These are phyloP conservation scores for Kurtzmaniella fragi DNA, from an alignment of 805 yeast species.

Conservation along the genomic window DNA sequence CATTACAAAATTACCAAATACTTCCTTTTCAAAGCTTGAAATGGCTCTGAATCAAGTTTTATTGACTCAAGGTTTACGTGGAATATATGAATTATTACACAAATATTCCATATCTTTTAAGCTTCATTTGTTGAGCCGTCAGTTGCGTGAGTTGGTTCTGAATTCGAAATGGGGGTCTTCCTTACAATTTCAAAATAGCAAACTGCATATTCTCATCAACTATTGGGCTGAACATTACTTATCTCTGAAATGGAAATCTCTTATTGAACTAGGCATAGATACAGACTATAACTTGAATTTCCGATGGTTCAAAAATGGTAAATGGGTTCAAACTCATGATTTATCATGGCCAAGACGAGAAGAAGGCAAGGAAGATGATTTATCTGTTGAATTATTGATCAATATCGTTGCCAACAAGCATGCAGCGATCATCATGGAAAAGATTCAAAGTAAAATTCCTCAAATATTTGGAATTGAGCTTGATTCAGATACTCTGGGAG, in stretches of 20 bases:
- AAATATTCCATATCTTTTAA: conserved; percentile 61
- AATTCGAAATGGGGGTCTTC: conserved; percentile 56
- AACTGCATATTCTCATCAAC: conserved; percentile 48
- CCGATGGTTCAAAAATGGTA: conserved; percentile 62
- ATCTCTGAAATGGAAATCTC: conserved; percentile 43
- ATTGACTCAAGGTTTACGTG: conserved; percentile 39
- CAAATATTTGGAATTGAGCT: conserved; percentile 8
- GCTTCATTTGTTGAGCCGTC: conserved; percentile 54
- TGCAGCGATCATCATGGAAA: conserved; percentile 26
- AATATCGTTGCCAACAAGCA: conserved; percentile 35
- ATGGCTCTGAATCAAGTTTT: conserved; percentile 50
- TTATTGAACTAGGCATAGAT: conserved; percentile 59
- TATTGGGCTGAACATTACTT: conserved; percentile 56
- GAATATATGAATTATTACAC: conserved; percentile 53
- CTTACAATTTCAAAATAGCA: conserved; percentile 52
- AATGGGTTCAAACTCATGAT: conserved; percentile 11
- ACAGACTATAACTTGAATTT: conserved; percentile 42
- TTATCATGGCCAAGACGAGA: not conserved
- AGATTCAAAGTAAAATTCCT: conserved; percentile 13
- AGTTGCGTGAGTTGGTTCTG: conserved; percentile 41
- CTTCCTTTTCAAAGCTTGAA: conserved; percentile 43
- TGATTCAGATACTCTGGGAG: conserved; percentile 7
- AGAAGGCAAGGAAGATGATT: conserved; percentile 6
- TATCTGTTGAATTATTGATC: conserved; percentile 31
- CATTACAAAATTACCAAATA: conserved; percentile 25